Conservation (phyloP, 2,329 filamentous ascomycete species). For the Arthrobotrys musiformis region DNA sequence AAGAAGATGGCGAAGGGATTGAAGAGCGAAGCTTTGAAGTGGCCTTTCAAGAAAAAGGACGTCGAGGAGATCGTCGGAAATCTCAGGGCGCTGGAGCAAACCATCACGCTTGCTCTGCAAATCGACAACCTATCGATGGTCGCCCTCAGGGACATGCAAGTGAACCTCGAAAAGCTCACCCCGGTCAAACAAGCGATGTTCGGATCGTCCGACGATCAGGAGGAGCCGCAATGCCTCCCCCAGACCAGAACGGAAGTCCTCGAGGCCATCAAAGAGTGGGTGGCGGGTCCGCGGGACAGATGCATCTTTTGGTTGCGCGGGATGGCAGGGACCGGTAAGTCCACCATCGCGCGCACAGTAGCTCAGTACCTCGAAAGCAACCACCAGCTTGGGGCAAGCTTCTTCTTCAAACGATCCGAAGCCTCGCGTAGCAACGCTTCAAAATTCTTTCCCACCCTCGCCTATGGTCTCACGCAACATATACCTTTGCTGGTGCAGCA, state of each 20-base stretch:
- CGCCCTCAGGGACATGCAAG: no score
- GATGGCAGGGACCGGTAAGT: slow-evolving; percentile 59
- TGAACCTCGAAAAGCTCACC: no score
- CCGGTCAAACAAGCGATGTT: no score
- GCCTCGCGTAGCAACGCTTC: neutral
- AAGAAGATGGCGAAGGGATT: no score
- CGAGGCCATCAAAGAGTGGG: slow-evolving; percentile 50
- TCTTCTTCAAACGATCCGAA: slow-evolving; percentile 29
- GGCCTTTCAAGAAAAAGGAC: no score
- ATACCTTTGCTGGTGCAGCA: neutral
- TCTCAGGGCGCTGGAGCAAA: no score
- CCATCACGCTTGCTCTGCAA: no score
- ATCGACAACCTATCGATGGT: no score
- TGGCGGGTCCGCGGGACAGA: neutral
- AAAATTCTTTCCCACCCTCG: slow-evolving; percentile 8
- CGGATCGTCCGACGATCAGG: slow-evolving; percentile 54
- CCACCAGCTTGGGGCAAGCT: slow-evolving; percentile 59
- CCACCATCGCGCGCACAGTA: slow-evolving; percentile 62
- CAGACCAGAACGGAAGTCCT: slow-evolving; percentile 58
- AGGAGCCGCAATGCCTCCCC: slow-evolving; percentile 57
- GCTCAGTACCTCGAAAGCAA: slow-evolving; percentile 56
- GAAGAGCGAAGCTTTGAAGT: no score
- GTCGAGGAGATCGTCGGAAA: no score
- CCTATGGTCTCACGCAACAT: neutral
- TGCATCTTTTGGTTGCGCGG: slow-evolving; percentile 58